Conservation (phyloP, 2,329 filamentous ascomycete genomes). For the Diaporthe sp. region DNA sequence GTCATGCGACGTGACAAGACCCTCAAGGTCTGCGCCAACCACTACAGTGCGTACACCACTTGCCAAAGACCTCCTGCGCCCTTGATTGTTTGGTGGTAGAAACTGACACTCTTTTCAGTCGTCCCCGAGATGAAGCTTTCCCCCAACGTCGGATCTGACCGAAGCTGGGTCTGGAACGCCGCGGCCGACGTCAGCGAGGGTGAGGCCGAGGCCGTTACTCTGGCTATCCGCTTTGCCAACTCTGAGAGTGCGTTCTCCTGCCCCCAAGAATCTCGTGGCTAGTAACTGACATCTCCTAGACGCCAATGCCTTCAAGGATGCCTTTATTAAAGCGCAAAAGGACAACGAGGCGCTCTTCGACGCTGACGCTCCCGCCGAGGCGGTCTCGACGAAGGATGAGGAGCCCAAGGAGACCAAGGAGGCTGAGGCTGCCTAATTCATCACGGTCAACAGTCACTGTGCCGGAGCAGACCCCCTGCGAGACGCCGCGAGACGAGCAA, state of each 20-base stretch:
- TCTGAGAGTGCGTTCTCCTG: conserved; percentile 81
- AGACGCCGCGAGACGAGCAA: conserved; percentile 16
- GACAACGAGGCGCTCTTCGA: conserved; percentile 92
- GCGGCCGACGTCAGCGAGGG: conserved; percentile 98
- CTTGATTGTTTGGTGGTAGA: neutral
- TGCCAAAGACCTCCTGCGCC: neutral
- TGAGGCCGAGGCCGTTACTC: conserved; percentile 93
- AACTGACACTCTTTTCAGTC: conserved; percentile 64
- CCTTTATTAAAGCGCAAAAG: conserved; percentile 96
- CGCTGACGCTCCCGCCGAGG: conserved; percentile 51
- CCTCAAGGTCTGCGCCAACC: conserved; percentile 99
- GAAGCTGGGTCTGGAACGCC: conserved; percentile 99
- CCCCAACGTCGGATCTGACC: conserved; percentile 97
- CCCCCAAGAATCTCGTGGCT: neutral
- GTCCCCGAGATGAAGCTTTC: conserved; percentile 99
- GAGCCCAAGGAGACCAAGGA: conserved; percentile 47
- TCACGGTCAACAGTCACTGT: neutral
- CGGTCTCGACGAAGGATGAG: conserved; percentile 47
- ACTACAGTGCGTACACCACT: conserved; percentile 83
- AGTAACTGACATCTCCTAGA: conserved; percentile 67
- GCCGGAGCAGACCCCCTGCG: neutral
- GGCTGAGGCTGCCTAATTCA: conserved; percentile 39
- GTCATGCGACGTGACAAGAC: conserved; percentile 99
- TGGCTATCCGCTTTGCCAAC: conserved; percentile 98
- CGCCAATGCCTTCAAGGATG: conserved; percentile 97